Evolutionary conservation across 306 rosid species (phyloP).

Genomic region (Canavalia ensiformis): DNA sequence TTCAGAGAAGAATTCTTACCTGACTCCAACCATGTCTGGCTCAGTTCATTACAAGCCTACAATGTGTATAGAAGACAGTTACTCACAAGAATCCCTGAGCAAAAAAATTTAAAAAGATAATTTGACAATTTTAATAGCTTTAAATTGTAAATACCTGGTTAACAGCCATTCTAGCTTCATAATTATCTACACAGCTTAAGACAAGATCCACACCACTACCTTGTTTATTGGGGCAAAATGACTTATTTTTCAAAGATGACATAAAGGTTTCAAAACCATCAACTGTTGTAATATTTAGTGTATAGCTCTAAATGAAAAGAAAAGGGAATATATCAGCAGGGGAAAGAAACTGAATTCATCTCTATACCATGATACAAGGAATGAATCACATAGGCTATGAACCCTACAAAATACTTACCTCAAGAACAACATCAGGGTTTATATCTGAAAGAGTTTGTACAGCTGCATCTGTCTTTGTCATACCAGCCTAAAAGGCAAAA

Average conservation of each 20-base stretch:
- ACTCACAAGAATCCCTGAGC: constrained; percentile 18
- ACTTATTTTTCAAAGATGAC: constrained; percentile 83
- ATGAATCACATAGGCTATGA: constrained; percentile 23
- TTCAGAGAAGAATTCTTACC: constrained; percentile 58
- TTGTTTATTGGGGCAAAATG: constrained; percentile 74
- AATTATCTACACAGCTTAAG: constrained; percentile 96
- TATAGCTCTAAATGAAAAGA: constrained; percentile 75
- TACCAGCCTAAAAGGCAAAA: constrained; percentile 69
- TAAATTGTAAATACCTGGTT: constrained; percentile 74
- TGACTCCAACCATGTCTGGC: constrained; percentile 98
- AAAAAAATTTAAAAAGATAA: not conserved
- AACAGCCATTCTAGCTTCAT: constrained; percentile 99
- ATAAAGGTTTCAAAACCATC: constrained; percentile 88
- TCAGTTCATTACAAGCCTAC: constrained; percentile 97
- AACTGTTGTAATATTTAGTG: constrained; percentile 91
- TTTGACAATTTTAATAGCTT: not conserved
- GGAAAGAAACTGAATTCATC: not conserved
- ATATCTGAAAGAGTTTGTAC: constrained; percentile 93
- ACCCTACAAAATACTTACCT: constrained; percentile 58
- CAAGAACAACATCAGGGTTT: constrained; percentile 95
- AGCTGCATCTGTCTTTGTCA: constrained; percentile 99
- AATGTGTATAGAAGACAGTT: constrained; percentile 39
- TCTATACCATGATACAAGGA: not conserved
- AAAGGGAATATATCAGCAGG: constrained; percentile 49
- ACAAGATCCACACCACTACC: constrained; percentile 92